These are phyloP conservation scores for Rhinocladiella similis DNA, from an alignment of 2,329 filamentous ascomycete species.

Conservation along the genomic window DNA sequence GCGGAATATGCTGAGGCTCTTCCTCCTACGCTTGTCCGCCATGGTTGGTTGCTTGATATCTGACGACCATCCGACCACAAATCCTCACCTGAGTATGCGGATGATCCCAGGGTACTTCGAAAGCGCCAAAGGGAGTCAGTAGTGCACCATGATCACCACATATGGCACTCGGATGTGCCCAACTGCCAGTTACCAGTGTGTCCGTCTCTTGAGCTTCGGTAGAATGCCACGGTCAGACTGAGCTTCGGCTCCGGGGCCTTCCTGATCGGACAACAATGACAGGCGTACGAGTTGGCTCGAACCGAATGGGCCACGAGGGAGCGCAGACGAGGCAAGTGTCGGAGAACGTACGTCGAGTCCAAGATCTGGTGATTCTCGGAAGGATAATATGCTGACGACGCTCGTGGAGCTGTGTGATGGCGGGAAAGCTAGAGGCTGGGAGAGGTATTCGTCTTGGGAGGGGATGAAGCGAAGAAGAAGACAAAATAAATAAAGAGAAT, in stretches of 20 bases:
- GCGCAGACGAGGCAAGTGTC: conserved; percentile 5
- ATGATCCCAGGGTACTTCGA: no score
- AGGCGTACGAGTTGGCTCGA: conserved; percentile 1
- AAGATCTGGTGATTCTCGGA: conserved; percentile 13
- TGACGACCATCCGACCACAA: conserved; percentile 7
- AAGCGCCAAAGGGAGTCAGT: not conserved
- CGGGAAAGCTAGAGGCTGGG: conserved; percentile 5
- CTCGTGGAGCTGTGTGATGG: conserved; percentile 8
- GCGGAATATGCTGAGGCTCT: conserved; percentile 36
- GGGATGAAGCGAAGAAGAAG: not conserved
- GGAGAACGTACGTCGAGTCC: conserved; percentile 14
- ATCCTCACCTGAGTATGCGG: not conserved
- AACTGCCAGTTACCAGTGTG: conserved; percentile 5
- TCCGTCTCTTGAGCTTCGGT: conserved; percentile 10
- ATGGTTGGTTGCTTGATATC: conserved; percentile 17
- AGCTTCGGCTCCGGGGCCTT: conserved; percentile 1
- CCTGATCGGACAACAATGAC: not conserved
- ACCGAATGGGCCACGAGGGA: not conserved
- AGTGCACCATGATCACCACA: conserved; percentile 11
- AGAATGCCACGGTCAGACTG: not conserved
- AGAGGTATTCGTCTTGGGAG: conserved; percentile 7
- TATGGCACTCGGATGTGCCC: conserved; percentile 2
- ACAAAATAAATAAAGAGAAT: not conserved
- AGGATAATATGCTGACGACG: conserved; percentile 13
- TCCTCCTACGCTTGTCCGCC: conserved; percentile 35